Evolutionary conservation across 2,329 filamentous ascomycete species (phyloP).

Genomic region (Pseudopyricularia javanii): DNA sequence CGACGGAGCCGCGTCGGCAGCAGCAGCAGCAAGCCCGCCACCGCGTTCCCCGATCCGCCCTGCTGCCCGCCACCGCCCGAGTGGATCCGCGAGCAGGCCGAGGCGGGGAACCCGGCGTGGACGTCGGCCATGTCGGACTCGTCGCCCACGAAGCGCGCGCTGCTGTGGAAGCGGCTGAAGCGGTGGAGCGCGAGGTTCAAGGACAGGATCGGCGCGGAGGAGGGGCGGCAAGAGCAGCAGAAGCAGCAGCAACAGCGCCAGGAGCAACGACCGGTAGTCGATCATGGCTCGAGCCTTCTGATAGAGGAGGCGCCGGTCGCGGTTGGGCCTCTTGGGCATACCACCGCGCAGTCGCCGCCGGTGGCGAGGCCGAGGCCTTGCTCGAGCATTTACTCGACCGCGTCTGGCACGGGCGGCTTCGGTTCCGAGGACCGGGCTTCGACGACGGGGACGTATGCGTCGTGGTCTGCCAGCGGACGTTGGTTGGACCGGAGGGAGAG

Average conservation of each 20-base stretch:
- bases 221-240: not conserved
- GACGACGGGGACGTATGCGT: not conserved
- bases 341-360: not conserved
- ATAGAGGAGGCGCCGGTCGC: not conserved
- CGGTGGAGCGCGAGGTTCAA: not conserved
- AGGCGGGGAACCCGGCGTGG: slow-evolving; percentile 1
- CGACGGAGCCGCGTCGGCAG: not conserved
- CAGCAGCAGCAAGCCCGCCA: not conserved
- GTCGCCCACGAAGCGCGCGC: not conserved
- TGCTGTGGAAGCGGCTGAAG: not conserved
- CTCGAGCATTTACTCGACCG: not conserved
- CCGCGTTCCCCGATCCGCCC: not conserved
- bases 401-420: not conserved
- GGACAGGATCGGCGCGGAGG: not conserved
- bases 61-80: slow-evolving; percentile 2
- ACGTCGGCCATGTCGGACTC: not conserved
- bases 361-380: not conserved
- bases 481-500: not conserved
- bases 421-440: not conserved
- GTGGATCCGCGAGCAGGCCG: slow-evolving; percentile 3
- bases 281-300: not conserved
- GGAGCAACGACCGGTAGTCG: too few species aligned
- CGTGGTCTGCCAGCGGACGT: not conserved
- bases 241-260: too few species aligned
- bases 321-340: too few species aligned